Percentiles rank a stretch among this genome's conserved stretches.
phyloP scores from a whole-genome alignment of 2,329 filamentous ascomycete species.

The Rutstroemia sp. region DNA sequence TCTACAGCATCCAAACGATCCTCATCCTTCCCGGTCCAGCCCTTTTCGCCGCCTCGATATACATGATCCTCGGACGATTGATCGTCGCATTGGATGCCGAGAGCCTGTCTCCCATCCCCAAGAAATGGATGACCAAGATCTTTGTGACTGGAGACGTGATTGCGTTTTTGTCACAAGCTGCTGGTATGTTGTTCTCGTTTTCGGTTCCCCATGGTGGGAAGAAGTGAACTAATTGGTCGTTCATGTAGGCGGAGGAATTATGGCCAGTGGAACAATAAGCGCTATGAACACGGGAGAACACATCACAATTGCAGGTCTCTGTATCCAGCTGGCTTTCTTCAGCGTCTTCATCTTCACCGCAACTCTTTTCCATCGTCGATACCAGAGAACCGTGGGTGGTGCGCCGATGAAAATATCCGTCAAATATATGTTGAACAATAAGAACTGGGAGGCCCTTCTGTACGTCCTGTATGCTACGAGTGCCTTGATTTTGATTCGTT shows the following conservation, averaged over 20 bases:
- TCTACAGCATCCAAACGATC: not conserved
- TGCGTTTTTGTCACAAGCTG: not conserved
- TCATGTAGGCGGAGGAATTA: slow-evolving; percentile 9
- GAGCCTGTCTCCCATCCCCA: not conserved
- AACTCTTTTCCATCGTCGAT: slow-evolving; percentile 5
- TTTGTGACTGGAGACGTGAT: not conserved
- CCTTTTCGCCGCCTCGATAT: not conserved
- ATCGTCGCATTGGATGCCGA: not conserved
- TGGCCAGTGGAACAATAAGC: slow-evolving; percentile 18
- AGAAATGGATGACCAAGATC: not conserved
- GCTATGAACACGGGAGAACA: slow-evolving; percentile 32
- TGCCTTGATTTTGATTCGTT: slow-evolving; percentile 39
- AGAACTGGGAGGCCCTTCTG: slow-evolving; percentile 29
- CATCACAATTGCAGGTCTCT: slow-evolving; percentile 39
- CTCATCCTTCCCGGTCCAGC: not conserved
- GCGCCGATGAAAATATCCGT: not conserved
- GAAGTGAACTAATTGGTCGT: not conserved
- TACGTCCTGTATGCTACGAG: slow-evolving; percentile 34
- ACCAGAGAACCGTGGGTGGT: not conserved
- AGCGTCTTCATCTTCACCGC: slow-evolving; percentile 35
- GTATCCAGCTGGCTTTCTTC: slow-evolving; percentile 43
- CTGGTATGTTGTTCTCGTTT: not conserved
- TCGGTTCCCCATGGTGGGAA: too few species aligned
- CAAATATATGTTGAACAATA: not conserved
- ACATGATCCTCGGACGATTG: slow-evolving; percentile 1